Evolutionary conservation across 1,284 basidiomycete species (phyloP), one percentile per base, ranked within the genome.

Genomic region (Trichosporon ovoides): DNA sequence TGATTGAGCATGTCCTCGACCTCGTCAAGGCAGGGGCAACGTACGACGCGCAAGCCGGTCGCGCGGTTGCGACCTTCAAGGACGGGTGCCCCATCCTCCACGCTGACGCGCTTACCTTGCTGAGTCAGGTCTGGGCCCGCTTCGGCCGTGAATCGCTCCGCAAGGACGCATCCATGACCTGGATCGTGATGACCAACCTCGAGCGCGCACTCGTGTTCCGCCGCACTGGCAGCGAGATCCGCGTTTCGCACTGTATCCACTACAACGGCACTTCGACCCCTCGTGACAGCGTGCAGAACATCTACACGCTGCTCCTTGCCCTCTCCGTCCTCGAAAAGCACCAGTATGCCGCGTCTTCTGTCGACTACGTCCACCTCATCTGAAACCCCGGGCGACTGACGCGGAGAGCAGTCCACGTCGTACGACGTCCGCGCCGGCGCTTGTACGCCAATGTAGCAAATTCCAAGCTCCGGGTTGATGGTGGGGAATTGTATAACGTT

Each of bases 61-160:
- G 60, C 19, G 57, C 56, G 48, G 19, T 57, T 31, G 53, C 46
- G 13, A 33, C 57, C 19, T 20, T 37, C 37, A 22, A 38, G 38
- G 37, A 53, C 19, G 54, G 52, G 35, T 50, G 52, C 43, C 48
- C 53, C 31, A 19, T 51, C 37, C 60, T 62, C 33, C 57, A 62
- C 57, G 14, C 31, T 11, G 60, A 62, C 55, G 60, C 60, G 28
- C 60, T 59, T 11, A 52, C 55, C 28, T 54, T 62, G 7, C 57
- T 62, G 5, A 36, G 52, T n/a, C 60, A 62, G 60, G 52, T 62
- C 20, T 62, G 60, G 60, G 31, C 37, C 22, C 60, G 60, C 52
- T 62, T 62, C 52, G 57, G 55, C 24, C 55, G 55, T 22, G 57
- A 56, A 52, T 37, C 28, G 20, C 22, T 22, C 37, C 48, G 55